phyloP scores from a whole-genome alignment of 2,329 filamentous ascomycete genomes.

The Aspergillus bombycis region DNA sequence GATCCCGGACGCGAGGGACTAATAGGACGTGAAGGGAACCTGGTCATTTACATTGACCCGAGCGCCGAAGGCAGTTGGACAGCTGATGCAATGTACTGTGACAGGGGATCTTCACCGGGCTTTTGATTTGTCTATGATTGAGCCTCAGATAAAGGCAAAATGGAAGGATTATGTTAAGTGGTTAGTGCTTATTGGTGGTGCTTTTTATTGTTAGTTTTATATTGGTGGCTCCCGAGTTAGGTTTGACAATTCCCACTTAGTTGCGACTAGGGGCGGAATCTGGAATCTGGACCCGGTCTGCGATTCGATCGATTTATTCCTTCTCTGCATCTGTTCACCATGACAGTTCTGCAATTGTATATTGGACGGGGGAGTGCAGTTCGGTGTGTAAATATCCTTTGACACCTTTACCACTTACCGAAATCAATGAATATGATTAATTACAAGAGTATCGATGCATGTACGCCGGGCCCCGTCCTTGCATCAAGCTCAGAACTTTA shows the following conservation, averaged over 20 bases:
- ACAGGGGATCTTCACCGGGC: not conserved
- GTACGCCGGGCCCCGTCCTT: not conserved
- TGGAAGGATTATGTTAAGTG: not conserved
- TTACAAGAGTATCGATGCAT: not conserved
- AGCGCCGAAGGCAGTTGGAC: not conserved
- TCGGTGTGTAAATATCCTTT: not conserved
- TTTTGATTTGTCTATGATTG: conserved; percentile 1
- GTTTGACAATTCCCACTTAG: conserved; percentile 3
- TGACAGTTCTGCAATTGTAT: not conserved
- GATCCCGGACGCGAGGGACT: conserved; percentile 5
- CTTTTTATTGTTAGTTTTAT: not conserved
- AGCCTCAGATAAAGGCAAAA: conserved; percentile 3
- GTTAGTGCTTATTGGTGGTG: conserved; percentile 2
- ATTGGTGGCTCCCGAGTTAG: conserved; percentile 1
- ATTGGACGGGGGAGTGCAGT: not conserved
- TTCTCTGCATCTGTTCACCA: not conserved
- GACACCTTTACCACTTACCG: not conserved
- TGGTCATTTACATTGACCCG: not conserved
- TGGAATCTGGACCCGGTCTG: not conserved
- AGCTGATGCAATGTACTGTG: not conserved
- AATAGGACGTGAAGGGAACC: not conserved
- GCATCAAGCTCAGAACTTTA: not conserved
- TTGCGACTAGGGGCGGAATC: not conserved
- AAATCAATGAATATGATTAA: not conserved
- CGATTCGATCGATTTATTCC: not conserved